phyloP scores from a whole-genome alignment of 257 asterid genomes.

The Jacaranda copaia region DNA sequence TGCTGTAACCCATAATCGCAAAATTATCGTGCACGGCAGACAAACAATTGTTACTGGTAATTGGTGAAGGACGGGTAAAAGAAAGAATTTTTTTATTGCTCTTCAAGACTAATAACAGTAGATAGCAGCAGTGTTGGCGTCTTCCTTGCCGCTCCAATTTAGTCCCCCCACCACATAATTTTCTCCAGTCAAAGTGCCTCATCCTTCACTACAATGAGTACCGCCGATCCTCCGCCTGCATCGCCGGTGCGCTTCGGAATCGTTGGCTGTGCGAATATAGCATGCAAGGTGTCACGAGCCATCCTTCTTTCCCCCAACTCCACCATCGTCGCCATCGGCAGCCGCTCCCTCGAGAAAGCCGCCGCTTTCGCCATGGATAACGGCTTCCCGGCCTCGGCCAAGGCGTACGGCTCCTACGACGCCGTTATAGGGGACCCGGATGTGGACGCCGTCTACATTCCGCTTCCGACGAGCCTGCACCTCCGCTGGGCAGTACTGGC shows the following conservation, averaged over 20 bases:
- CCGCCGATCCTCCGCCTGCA: slow-evolving; percentile 32
- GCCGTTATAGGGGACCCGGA: slow-evolving; percentile 57
- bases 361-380: slow-evolving; percentile 44
- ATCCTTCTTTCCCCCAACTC: slow-evolving; percentile 52
- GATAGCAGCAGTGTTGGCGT: too few relatives aligned
- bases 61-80: too few relatives aligned
- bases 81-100: too few relatives aligned
- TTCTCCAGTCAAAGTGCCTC: neutral
- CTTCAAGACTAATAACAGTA: neutral
- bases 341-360: slow-evolving; percentile 60
- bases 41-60: too few relatives aligned
- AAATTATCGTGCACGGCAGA: too few relatives aligned
- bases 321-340: slow-evolving; percentile 56
- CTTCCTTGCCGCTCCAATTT: too few relatives aligned
- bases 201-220: slow-evolving; percentile 31
- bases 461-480: slow-evolving; percentile 63
- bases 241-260: slow-evolving; percentile 50
- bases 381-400: slow-evolving; percentile 52
- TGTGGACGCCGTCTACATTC: slow-evolving; percentile 59
- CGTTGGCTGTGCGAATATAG: slow-evolving; percentile 57
- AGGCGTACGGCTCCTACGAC: slow-evolving; percentile 51
- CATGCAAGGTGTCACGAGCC: slow-evolving; percentile 60
- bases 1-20: too few relatives aligned
- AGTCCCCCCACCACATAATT: too few relatives aligned
- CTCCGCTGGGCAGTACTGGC: slow-evolving; percentile 56